Percentiles rank a stretch among this genome's conserved stretches.
These are phyloP conservation scores for Endocarpon pusillum DNA, from an alignment of 495 filamentous ascomycete genomes.

Conservation along the genomic window DNA sequence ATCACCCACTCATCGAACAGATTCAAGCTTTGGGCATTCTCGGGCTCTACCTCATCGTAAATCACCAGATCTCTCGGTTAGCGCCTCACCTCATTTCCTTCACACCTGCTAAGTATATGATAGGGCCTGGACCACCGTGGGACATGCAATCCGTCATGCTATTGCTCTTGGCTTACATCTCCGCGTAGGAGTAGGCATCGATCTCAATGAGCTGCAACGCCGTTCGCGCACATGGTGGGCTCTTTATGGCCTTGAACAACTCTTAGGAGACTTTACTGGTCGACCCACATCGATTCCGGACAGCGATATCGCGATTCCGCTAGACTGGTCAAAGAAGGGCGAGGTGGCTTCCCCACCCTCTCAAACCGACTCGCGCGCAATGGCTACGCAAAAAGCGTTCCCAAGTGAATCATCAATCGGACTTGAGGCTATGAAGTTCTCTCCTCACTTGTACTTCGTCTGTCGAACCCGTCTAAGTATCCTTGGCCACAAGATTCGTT, in stretches of 20 bases:
- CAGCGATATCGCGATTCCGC: slow-evolving; percentile 33
- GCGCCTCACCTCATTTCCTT: slow-evolving; percentile 5
- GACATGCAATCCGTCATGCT: slow-evolving; percentile 38
- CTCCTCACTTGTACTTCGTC: no score
- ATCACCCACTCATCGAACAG: slow-evolving; percentile 38
- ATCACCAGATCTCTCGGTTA: slow-evolving; percentile 43
- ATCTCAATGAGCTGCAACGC: slow-evolving; percentile 35
- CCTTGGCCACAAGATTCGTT: no score
- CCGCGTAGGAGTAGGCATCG: slow-evolving; percentile 27
- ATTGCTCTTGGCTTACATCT: slow-evolving; percentile 44
- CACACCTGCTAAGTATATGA: background rate
- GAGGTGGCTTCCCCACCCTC: no score
- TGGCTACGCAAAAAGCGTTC: no score
- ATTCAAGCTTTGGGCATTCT: slow-evolving; percentile 40
- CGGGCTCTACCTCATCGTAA: slow-evolving; percentile 40
- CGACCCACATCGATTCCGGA: slow-evolving; percentile 39
- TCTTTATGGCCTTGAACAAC: slow-evolving; percentile 37
- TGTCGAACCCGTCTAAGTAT: no score
- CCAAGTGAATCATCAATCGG: no score
- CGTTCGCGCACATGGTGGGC: slow-evolving; percentile 46
- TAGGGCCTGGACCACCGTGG: slow-evolving; percentile 44
- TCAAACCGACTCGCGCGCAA: no score
- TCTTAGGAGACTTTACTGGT: slow-evolving; percentile 40
- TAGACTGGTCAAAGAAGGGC: no score
- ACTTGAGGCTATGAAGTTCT: no score